Conservation (phyloP, 228 moss, liverwort and hornwort genomes). For the Sphagnum magellanicum region DNA sequence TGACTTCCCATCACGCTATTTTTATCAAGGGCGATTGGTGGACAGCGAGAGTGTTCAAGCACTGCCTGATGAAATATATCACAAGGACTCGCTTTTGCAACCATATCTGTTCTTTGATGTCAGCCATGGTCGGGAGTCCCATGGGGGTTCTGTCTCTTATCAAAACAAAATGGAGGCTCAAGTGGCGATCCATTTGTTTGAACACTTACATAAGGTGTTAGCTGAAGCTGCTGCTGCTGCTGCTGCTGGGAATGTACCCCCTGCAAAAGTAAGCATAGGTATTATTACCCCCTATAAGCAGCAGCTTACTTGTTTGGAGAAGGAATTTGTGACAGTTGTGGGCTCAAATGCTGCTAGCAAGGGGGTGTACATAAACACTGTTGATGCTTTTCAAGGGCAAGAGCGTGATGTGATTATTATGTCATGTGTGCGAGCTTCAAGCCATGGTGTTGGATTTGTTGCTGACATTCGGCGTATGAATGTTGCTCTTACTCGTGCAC, state of each 20-base stretch:
- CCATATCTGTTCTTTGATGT: conserved; percentile 97
- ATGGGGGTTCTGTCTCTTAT: conserved; percentile 96
- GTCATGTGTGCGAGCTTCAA: conserved; percentile 96
- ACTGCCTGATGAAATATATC: conserved; percentile 66
- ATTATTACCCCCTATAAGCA: conserved; percentile 99
- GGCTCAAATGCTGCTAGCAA: conserved; percentile 79
- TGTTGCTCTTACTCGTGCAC: conserved; percentile 95
- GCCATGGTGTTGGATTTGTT: conserved; percentile 96
- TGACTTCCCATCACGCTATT: conserved; percentile 92
- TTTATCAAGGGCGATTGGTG: conserved; percentile 79
- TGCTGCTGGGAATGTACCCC: conserved; percentile 35
- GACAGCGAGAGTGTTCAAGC: conserved; percentile 91
- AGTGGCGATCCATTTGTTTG: conserved; percentile 80
- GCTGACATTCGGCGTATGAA: conserved; percentile 98
- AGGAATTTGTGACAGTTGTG: conserved; percentile 70
- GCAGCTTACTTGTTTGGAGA: conserved; percentile 90
- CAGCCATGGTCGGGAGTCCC: conserved; percentile 90
- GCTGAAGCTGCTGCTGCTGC: conserved; percentile 21
- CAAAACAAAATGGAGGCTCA: conserved; percentile 98
- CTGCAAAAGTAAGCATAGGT: conserved; percentile 69
- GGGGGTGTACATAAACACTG: conserved; percentile 95
- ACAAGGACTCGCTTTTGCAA: conserved; percentile 71
- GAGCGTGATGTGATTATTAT: conserved; percentile 98
- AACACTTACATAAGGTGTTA: conserved; percentile 64
- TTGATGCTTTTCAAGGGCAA: conserved; percentile 98